Evolutionary conservation across 768 basidiomycete species (phyloP).

Genomic region (Astraeus odoratus): DNA sequence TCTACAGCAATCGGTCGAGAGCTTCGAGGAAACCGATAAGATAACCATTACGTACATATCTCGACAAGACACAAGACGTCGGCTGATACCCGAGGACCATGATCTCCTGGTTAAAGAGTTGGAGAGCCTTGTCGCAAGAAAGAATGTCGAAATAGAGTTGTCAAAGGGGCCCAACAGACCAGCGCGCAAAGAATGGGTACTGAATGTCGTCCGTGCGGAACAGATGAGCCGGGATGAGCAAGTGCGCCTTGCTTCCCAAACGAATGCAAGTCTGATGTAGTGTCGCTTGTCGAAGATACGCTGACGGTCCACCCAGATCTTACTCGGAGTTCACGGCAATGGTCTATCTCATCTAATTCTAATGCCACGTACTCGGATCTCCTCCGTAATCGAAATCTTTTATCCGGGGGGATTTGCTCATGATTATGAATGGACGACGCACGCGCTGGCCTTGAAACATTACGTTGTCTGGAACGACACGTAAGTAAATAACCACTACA

Average conservation of each 20-base stretch:
- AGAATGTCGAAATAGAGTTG: conserved; percentile 18
- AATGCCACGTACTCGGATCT: conserved; percentile 70
- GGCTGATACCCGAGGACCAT: conserved; percentile 52
- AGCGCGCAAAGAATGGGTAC: conserved; percentile 42
- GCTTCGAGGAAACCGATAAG: conserved; percentile 36
- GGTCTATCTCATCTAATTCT: conserved; percentile 80
- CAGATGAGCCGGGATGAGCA: conserved; percentile 71
- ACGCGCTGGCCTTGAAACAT: conserved; percentile 66
- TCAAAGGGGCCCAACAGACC: not conserved
- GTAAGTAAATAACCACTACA: conserved; percentile 30
- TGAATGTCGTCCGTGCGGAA: conserved; percentile 58
- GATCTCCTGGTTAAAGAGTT: conserved; percentile 45
- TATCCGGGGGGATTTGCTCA: conserved; percentile 75
- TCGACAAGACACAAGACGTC: conserved; percentile 50
- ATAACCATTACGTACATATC: conserved; percentile 70
- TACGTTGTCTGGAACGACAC: conserved; percentile 80
- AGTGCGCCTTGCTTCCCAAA: conserved; percentile 52
- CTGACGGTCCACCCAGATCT: conserved; percentile 36
- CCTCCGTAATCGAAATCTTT: conserved; percentile 83
- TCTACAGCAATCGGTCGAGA: conserved; percentile 26
- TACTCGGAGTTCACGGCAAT: conserved; percentile 74
- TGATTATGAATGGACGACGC: conserved; percentile 81
- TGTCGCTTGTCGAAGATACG: not conserved
- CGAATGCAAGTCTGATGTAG: conserved; percentile 48
- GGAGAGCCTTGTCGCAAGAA: conserved; percentile 39